Evolutionary conservation across 148 eudicot genomes (phyloP), one percentile per base, ranked within the genome.

Genomic region (Dysphania ambrosioides): DNA sequence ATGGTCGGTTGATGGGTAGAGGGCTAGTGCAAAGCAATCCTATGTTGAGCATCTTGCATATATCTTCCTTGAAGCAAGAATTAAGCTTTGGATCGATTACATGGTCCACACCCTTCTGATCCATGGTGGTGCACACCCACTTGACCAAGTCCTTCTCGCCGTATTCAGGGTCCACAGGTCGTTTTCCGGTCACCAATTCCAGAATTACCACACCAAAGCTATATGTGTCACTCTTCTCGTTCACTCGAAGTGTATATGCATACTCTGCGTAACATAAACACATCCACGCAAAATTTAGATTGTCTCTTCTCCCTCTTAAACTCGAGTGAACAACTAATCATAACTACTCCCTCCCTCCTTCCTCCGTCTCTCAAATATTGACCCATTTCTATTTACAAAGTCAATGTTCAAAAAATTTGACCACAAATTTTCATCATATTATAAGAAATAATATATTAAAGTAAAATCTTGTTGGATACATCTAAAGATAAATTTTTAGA

Each of bases 141-240:
- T 91, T 94, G n/a, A 91, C 98, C 90, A 94, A 82, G 81, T 91
- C 97, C 71, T 94, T 94, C 72, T 94, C 97, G 2, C 98, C 98
- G 26, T 82, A 94, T 64, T 94, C 98, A 0, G 98, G 96, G 62
- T 90, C 97, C 16, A 88, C 87, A 0, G 97, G 97, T 55, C 77
- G 90, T 59, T 84, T 91, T 11, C 98, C 93, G 0, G 98, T 90
- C 8, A 94, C 90, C 40, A 94, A 59, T 73, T 94, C 98, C 3
- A 94, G 82, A 13, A 94, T 80, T 0, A 94, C 98, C 51, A 94
- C 93, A 0, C 98, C 98, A 24, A 90, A 94, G 80, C 98, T 94
- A 75, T 91, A 94, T n/a, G 81, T 91, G 82, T 94, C 98, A 21
- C 98, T 94, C 90, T 90, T 94, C 82, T 94, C 97, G 2, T 94